These are phyloP conservation scores for Ogataea pilisensis DNA, from an alignment of 805 yeast species.

Conservation along the genomic window DNA sequence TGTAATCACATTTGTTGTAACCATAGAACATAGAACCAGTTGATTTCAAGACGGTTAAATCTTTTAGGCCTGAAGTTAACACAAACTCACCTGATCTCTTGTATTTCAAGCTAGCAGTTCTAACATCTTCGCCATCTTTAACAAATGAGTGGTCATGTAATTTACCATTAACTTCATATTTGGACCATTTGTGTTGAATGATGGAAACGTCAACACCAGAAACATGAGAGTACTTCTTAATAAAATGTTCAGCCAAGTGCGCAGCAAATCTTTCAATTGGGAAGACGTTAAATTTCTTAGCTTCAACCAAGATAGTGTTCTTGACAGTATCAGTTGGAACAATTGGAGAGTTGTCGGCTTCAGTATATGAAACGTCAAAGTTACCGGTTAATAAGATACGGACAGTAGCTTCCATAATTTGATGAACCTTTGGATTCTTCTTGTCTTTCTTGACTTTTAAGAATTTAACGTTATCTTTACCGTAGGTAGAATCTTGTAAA, in stretches of 20 bases:
- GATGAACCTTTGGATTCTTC: constrained; percentile 66
- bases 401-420: constrained; percentile 82
- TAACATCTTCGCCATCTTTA: constrained; percentile 80
- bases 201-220: constrained; percentile 65
- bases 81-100: constrained; percentile 49
- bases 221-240: constrained; percentile 72
- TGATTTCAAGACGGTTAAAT: constrained; percentile 79
- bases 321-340: constrained; percentile 95
- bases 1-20: constrained; percentile 80
- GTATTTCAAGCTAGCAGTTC: constrained; percentile 53
- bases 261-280: constrained; percentile 91
- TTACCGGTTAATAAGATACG: constrained; percentile 70
- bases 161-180: constrained; percentile 68
- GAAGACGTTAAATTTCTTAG: constrained; percentile 79
- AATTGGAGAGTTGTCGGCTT: constrained; percentile 83
- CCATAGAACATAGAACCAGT: constrained; percentile 94
- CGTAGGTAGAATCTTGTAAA: constrained; percentile 60
- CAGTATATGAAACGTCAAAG: constrained; percentile 76
- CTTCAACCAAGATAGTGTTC: constrained; percentile 80
- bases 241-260: constrained; percentile 76
- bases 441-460: constrained; percentile 82
- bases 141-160: constrained; percentile 79
- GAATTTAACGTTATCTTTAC: constrained; percentile 90
- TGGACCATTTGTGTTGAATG: constrained; percentile 75
- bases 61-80: constrained; percentile 68